These are phyloP conservation scores for Pelargonium citronellum DNA, from an alignment of 441 rosid genomes.

Conservation along the genomic window DNA sequence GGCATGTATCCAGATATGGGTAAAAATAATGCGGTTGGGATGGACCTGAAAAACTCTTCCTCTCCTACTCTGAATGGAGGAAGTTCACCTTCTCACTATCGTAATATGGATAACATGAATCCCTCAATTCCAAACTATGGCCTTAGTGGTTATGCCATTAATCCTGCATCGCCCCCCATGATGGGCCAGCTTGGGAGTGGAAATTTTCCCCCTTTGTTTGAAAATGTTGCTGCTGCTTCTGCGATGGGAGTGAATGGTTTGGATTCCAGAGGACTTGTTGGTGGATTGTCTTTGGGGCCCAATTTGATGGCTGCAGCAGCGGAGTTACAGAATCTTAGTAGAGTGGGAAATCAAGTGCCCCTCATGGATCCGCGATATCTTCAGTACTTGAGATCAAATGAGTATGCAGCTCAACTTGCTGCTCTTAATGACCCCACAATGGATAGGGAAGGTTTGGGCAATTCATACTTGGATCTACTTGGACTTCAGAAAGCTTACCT, in stretches of 20 bases:
- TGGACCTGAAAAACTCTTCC: constrained; percentile 17
- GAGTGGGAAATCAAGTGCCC: constrained; percentile 46
- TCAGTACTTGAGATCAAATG: constrained; percentile 47
- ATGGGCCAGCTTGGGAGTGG: constrained; percentile 43
- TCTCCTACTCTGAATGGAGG: constrained; percentile 40
- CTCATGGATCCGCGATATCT: constrained; percentile 42
- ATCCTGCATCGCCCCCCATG: constrained; percentile 46
- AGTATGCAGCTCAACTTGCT: constrained; percentile 43
- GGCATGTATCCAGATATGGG: constrained; percentile 19
- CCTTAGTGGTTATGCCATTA: constrained; percentile 34
- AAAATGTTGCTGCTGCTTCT: constrained; percentile 51
- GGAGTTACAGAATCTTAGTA: constrained; percentile 39
- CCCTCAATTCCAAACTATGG: constrained; percentile 42
- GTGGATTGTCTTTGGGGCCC: constrained; percentile 42
- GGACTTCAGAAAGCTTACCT: constrained; percentile 55
- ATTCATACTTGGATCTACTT: constrained; percentile 48
- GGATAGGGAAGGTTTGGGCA: constrained; percentile 38
- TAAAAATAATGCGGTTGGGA: constrained; percentile 15
- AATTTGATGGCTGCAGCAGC: constrained; percentile 40
- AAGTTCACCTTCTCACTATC: constrained; percentile 36
- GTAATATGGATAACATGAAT: constrained; percentile 41
- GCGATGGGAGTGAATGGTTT: constrained; percentile 55
- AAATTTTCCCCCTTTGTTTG: constrained; percentile 47
- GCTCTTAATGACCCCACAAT: constrained; percentile 40
- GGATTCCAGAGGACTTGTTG: constrained; percentile 56